phyloP scores from a whole-genome alignment of 148 eudicot species.

The Chenopodium berlandieri region DNA sequence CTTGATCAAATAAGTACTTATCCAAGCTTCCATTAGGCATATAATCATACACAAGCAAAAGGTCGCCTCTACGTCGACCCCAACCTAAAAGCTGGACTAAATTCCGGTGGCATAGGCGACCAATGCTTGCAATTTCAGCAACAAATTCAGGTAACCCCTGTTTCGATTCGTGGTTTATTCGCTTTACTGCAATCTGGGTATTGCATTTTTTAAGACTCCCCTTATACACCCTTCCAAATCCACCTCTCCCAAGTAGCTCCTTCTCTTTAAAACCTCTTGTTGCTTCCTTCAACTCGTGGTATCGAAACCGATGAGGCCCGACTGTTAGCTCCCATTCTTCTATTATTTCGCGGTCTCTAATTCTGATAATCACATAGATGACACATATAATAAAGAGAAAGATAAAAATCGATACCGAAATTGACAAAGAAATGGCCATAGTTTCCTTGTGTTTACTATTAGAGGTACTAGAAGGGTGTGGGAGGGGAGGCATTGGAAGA shows the following conservation, averaged over 20 bases:
- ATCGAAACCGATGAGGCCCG: conserved; percentile 36
- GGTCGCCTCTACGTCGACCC: conserved; percentile 27
- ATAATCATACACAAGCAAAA: conserved; percentile 29
- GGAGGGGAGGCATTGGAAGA: conserved; percentile 24
- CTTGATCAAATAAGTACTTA: conserved; percentile 21
- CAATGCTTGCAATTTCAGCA: conserved; percentile 29
- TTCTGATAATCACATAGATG: conserved; percentile 17
- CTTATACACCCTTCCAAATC: conserved; percentile 30
- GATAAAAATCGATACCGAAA: conserved; percentile 1
- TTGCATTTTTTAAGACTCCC: conserved; percentile 10
- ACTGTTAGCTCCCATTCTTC: conserved; percentile 50
- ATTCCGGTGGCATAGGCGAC: conserved; percentile 21
- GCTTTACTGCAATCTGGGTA: conserved; percentile 27
- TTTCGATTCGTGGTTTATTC: conserved; percentile 28
- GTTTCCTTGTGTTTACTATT: neutral
- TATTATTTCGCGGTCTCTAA: conserved; percentile 34
- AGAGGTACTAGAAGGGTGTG: conserved; percentile 11
- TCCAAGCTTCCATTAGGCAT: conserved; percentile 34
- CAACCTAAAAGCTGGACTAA: conserved; percentile 28
- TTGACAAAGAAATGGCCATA: conserved; percentile 9
- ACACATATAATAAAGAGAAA: neutral
- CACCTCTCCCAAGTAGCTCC: conserved; percentile 30
- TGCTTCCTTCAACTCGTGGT: conserved; percentile 28
- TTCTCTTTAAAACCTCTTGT: conserved; percentile 25
- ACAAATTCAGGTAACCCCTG: conserved; percentile 33